Evolutionary conservation across 2,329 filamentous ascomycete species (phyloP), one percentile per base, ranked within the genome.

Genomic region (Penicillium sp.): DNA sequence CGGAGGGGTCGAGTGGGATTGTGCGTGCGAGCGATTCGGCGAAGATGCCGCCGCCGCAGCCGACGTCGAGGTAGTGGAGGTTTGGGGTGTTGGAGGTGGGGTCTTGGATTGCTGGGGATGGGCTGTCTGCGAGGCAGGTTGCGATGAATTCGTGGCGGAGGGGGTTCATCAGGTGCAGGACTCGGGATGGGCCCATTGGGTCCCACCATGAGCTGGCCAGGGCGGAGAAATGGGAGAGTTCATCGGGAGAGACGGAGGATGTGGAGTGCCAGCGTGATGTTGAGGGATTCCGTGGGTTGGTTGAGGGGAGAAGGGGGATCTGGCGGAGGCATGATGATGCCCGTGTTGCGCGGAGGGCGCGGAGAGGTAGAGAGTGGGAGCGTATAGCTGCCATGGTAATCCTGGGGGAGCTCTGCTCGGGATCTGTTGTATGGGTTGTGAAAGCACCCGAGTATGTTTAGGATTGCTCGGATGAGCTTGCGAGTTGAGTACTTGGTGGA

Each of bases 121-220:
- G 70, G 37, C 78, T 74, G 16, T 80, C 77, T 54, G 76, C 69
- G 38, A 85, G 79, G 65, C 91, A 96, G 52, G 74, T 72, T 18
- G 77, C 77, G 67, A 96, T 93, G 71, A 97, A 97, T 70, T 89
- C 84, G 73, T 97, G 90, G 27, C 93, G 89, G 37, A 95, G 81
- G 1, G 93, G 93, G 72, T 98, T 97, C 91, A 98, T 97, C 57
- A 95, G 84, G 70, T 98, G 93, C 2, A 98, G 82, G 48, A 96
- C 82, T 31, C 91, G 83, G 3, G 89, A 96, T 6, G 91, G 85
- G 42, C 93, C 93, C 64, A 95, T 84, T 1, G 91, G 87, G 70
- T 97, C 90, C 93, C 93, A 98, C 93, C 93, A 98, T 61, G 85
- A 85, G 56, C 87, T 87, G 55, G 93, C 93, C 62, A 98, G 87